Evolutionary conservation across 345 rosid genomes (phyloP), one percentile per base, ranked within the genome.

Genomic region (Triadica sebifera): DNA sequence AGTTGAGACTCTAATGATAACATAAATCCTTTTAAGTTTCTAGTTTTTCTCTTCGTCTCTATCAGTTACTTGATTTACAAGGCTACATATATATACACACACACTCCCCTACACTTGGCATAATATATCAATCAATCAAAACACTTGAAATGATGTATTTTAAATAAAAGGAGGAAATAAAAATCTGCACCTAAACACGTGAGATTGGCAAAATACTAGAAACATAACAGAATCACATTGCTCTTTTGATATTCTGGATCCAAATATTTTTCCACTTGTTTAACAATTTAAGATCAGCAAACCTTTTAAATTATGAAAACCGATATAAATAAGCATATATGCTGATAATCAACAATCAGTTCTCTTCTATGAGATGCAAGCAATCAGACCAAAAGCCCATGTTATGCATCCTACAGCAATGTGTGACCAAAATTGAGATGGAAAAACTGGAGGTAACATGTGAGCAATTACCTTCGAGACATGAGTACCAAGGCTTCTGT

Each of bases 401-500:
- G n/a, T 34, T 52, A 19, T 60, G 37, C 52, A 45, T 60, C 53
- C 52, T 15, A 5, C 22, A 72, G 6, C 22, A 58, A 39, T 12
- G 17, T 12, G 4, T 19, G 72, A 69, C 62, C 53, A 46, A 19
- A 65, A 15, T 65, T 20, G 74, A 66, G 58, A 39, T 5, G 62
- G 56, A 34, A 34, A 17, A 74, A 53, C 12, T 46, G 51, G 65
- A 75, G 55, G 78, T 70, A 64, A 74, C 37, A 55, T 19, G 69
- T 49, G 76, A 78, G 67, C 61, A 67, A n/a, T 79, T 80, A 95
- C 99, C 97, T 93, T 95, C 55, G 99, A 95, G 81, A 93, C 79
- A 73, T 92, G 96, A n/a, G 92, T 79, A 65, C 99, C 98, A 78
- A 93, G 92, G 84, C 98, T 91, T 89, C 98, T 90, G 83, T 95